Percentiles rank a stretch among this genome's conserved stretches.
These are phyloP conservation scores for Calocybe indica DNA, from an alignment of 768 basidiomycete genomes.

Conservation along the genomic window DNA sequence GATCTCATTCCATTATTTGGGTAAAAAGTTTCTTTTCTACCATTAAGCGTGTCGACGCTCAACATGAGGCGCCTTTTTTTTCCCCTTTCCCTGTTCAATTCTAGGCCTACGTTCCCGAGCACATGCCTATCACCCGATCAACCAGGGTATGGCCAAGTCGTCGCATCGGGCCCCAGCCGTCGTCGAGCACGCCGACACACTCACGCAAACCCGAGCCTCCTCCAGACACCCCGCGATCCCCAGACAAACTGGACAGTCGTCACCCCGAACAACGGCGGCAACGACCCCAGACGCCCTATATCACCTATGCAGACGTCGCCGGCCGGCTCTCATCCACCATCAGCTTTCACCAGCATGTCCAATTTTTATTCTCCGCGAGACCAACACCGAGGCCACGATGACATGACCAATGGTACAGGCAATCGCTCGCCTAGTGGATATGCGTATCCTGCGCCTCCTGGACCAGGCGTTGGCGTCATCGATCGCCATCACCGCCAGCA, in stretches of 20 bases:
- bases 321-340: slow-evolving; percentile 6
- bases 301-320: slow-evolving; percentile 4
- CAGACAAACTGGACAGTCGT: slow-evolving; percentile 43
- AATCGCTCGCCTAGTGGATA: no score
- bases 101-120: slow-evolving; percentile 75
- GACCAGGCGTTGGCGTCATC: no score
- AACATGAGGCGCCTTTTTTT: slow-evolving; percentile 6
- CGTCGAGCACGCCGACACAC: slow-evolving; percentile 54
- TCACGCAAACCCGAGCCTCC: slow-evolving; percentile 23
- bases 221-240: slow-evolving; percentile 13
- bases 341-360: slow-evolving; percentile 2
- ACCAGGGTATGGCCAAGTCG: slow-evolving; percentile 81
- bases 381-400: no score
- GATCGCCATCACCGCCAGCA: no score
- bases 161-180: slow-evolving; percentile 53
- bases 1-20: slow-evolving; percentile 87
- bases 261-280: slow-evolving; percentile 21
- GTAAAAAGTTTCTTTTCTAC: slow-evolving; percentile 29
- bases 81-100: slow-evolving; percentile 5
- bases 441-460: no score
- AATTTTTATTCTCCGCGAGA: no score
- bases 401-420: no score
- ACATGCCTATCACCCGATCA: slow-evolving; percentile 84
- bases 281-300: slow-evolving; percentile 1
- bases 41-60: background rate